A percentile compares a stretch with the other conserved stretches of the same genome.
phyloP scores from a whole-genome alignment of 164 flowering plant genomes.

The Kalanchoe fedtschenkoi region DNA sequence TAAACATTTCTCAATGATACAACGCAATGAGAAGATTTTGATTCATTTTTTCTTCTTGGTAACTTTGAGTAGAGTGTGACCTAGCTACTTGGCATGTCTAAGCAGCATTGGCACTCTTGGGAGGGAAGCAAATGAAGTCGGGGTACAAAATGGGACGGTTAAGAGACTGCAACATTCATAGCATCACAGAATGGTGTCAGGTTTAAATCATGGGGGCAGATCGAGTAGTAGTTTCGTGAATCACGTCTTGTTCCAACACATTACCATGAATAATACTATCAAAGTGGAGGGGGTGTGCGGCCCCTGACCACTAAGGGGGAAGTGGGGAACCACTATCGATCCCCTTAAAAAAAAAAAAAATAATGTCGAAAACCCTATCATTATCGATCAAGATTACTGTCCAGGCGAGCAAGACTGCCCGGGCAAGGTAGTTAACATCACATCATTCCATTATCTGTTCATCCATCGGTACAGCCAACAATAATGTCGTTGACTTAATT shows the following conservation, averaged over 20 bases:
- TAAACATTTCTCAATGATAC: slow-evolving; percentile 10
- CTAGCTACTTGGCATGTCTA: background rate
- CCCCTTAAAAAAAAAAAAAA: too few species aligned
- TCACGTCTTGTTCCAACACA: slow-evolving; percentile 34
- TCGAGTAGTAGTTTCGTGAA: slow-evolving; percentile 49
- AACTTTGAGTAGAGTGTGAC: too few species aligned
- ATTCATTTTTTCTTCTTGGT: too few species aligned
- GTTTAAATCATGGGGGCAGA: slow-evolving; percentile 72
- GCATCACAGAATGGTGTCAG: slow-evolving; percentile 57
- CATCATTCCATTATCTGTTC: background rate
- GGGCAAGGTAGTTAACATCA: slow-evolving; percentile 28
- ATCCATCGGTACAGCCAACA: background rate
- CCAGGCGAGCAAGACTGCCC: slow-evolving; percentile 41
- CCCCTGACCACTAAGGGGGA: too few species aligned
- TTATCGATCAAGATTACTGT: slow-evolving; percentile 70
- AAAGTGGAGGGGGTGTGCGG: background rate
- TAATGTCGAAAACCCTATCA: slow-evolving; percentile 48
- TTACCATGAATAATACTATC: slow-evolving; percentile 19
- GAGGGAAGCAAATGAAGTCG: slow-evolving; percentile 31
- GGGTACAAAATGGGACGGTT: slow-evolving; percentile 65
- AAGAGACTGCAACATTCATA: slow-evolving; percentile 33
- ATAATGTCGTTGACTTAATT: background rate
- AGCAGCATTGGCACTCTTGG: slow-evolving; percentile 65
- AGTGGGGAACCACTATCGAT: too few species aligned
- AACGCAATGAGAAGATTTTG: background rate